Conservation (phyloP, 2,329 filamentous ascomycete species). For the Aspergillus fischeri region DNA sequence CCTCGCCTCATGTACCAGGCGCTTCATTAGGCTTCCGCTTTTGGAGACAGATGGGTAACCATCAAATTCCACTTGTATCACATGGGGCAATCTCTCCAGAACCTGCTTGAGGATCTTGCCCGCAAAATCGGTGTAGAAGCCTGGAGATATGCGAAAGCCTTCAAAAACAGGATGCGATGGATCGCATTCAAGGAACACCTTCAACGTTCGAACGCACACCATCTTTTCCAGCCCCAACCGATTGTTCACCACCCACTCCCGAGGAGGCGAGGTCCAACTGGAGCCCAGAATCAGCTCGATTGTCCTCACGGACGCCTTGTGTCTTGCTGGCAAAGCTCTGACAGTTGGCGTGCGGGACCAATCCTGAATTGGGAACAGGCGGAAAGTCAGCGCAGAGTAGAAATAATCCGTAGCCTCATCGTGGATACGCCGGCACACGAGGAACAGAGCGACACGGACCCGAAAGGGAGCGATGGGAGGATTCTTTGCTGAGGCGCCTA, state of each 20-base stretch:
- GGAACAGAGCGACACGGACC: conserved; percentile 38
- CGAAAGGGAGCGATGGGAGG: conserved; percentile 29
- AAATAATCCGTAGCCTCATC: conserved; percentile 50
- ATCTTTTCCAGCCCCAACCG: conserved; percentile 49
- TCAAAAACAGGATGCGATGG: conserved; percentile 52
- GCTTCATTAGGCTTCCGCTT: conserved; percentile 48
- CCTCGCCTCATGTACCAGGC: conserved; percentile 39
- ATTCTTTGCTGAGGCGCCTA: conserved; percentile 35
- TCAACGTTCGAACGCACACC: conserved; percentile 45
- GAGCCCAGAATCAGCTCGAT: conserved; percentile 57
- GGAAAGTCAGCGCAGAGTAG: conserved; percentile 51
- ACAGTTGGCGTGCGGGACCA: conserved; percentile 44
- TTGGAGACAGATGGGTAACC: conserved; percentile 52
- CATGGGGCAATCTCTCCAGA: conserved; percentile 45
- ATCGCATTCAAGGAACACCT: conserved; percentile 57
- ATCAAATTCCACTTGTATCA: conserved; percentile 54
- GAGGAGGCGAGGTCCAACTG: conserved; percentile 55
- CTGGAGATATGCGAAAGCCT: conserved; percentile 53
- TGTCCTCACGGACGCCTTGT: conserved; percentile 49
- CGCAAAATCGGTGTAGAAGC: conserved; percentile 57
- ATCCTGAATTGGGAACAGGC: conserved; percentile 51
- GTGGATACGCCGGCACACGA: conserved; percentile 43
- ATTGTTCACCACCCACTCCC: conserved; percentile 49
- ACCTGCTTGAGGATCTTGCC: conserved; percentile 48
- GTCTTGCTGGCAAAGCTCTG: conserved; percentile 47